Conservation (phyloP, 2,329 filamentous ascomycete genomes). For the Aspergillus arachidicola region DNA sequence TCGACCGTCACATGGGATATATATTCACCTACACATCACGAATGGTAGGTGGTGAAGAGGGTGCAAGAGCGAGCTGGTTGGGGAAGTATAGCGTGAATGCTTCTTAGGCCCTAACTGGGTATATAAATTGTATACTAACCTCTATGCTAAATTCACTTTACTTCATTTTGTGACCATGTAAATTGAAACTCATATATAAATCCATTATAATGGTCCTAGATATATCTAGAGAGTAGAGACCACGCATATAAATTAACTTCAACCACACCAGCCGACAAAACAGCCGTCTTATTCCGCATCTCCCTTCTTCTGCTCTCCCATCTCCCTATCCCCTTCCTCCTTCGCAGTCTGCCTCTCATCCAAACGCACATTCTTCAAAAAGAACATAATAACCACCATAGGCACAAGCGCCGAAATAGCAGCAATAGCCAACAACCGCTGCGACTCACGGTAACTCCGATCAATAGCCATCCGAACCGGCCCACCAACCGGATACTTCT, state of each 20-base stretch:
- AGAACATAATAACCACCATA: slow-evolving; percentile 27
- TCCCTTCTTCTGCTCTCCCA: not conserved
- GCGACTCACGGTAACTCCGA: slow-evolving; percentile 25
- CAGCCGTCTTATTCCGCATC: not conserved
- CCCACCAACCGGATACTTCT: slow-evolving; percentile 18
- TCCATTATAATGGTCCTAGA: not conserved
- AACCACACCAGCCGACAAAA: not conserved
- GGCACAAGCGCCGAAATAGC: slow-evolving; percentile 17
- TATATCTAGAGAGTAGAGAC: not conserved
- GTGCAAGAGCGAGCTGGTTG: too few relatives aligned
- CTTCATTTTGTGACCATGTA: too few relatives aligned
- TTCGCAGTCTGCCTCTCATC: slow-evolving; percentile 13
- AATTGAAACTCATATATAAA: too few relatives aligned
- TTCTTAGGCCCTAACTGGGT: too few relatives aligned
- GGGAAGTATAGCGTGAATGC: too few relatives aligned
- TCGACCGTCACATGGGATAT: too few relatives aligned
- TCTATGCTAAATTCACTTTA: too few relatives aligned
- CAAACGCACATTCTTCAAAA: slow-evolving; percentile 24
- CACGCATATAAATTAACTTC: not conserved
- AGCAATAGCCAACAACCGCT: slow-evolving; percentile 24
- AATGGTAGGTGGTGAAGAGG: too few relatives aligned
- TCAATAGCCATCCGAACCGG: slow-evolving; percentile 21
- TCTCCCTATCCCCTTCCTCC: not conserved
- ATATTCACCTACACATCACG: too few relatives aligned
- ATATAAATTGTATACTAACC: too few relatives aligned